Evolutionary conservation across 2,329 filamentous ascomycete species (phyloP).

Genomic region (Colletotrichum sp.): DNA sequence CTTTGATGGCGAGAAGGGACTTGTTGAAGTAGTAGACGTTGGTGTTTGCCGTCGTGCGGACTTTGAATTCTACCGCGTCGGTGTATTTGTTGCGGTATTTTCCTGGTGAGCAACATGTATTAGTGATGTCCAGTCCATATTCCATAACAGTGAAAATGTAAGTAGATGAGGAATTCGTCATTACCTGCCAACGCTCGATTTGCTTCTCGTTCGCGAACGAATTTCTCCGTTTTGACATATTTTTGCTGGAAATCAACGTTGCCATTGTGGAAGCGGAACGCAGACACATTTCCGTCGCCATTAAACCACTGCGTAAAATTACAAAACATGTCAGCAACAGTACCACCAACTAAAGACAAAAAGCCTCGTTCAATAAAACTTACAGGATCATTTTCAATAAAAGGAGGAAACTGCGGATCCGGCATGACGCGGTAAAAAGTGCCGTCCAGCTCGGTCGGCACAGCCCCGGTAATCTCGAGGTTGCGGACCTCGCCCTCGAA

Average conservation of each 20-base stretch:
- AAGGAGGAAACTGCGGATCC: constrained; percentile 40
- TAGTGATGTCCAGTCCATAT: constrained; percentile 17
- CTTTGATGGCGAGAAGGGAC: constrained; percentile 52
- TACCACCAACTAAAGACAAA: neutral
- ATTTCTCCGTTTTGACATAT: constrained; percentile 45
- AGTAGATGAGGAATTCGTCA: neutral
- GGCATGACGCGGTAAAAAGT: constrained; percentile 40
- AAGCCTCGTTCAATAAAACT: neutral
- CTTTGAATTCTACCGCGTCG: constrained; percentile 32
- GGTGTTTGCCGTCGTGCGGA: constrained; percentile 49
- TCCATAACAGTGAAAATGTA: neutral
- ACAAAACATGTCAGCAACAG: neutral
- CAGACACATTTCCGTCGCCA: constrained; percentile 42
- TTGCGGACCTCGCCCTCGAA: constrained; percentile 20
- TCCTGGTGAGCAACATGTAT: constrained; percentile 25
- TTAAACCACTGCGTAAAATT: constrained; percentile 37
- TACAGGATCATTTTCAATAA: constrained; percentile 7
- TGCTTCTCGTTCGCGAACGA: constrained; percentile 38
- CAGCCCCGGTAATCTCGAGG: constrained; percentile 22
- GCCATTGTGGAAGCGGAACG: constrained; percentile 37
- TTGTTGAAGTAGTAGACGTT: constrained; percentile 55
- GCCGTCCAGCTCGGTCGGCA: constrained; percentile 26
- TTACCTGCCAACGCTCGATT: constrained; percentile 24
- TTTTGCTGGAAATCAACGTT: constrained; percentile 35
- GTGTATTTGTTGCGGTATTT: constrained; percentile 44